phyloP scores from a whole-genome alignment of 192 early-diverging fungal species.

The Coemansia sp. region DNA sequence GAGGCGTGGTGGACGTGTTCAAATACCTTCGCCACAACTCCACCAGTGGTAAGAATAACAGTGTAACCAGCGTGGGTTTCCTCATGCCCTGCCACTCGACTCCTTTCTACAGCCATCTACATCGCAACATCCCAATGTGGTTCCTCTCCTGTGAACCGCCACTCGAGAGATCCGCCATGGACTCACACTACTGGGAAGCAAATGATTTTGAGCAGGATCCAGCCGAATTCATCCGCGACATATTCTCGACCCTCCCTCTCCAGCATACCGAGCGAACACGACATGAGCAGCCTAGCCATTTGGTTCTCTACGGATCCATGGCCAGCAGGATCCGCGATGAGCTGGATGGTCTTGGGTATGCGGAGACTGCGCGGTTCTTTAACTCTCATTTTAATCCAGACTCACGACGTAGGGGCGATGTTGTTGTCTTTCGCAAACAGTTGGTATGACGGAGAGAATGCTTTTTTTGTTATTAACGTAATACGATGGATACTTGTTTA shows the following conservation, averaged over 20 bases:
- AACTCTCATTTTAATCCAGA: constrained; percentile 91
- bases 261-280: background rate
- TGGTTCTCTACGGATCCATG: constrained; percentile 79
- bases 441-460: background rate
- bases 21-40: constrained; percentile 63
- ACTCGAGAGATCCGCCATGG: constrained; percentile 32
- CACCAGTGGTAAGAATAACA: background rate
- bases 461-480: background rate
- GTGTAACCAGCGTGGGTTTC: constrained; percentile 60
- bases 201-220: constrained; percentile 80
- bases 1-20: constrained; percentile 90
- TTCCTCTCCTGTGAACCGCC: constrained; percentile 94
- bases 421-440: constrained; percentile 69
- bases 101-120: constrained; percentile 86
- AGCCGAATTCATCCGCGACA: constrained; percentile 53
- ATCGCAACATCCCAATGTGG: constrained; percentile 69
- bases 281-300: constrained; percentile 65
- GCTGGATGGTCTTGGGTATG: constrained; percentile 56
- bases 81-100: constrained; percentile 99
- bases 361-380: constrained; percentile 81
- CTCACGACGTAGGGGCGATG: constrained; percentile 73
- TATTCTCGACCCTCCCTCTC: constrained; percentile 23
- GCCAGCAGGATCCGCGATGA: constrained; percentile 30
- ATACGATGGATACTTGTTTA: background rate
- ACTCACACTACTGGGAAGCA: constrained; percentile 70